phyloP scores from a whole-genome alignment of 2,329 filamentous ascomycete species.

The Teratosphaeria destructans region DNA sequence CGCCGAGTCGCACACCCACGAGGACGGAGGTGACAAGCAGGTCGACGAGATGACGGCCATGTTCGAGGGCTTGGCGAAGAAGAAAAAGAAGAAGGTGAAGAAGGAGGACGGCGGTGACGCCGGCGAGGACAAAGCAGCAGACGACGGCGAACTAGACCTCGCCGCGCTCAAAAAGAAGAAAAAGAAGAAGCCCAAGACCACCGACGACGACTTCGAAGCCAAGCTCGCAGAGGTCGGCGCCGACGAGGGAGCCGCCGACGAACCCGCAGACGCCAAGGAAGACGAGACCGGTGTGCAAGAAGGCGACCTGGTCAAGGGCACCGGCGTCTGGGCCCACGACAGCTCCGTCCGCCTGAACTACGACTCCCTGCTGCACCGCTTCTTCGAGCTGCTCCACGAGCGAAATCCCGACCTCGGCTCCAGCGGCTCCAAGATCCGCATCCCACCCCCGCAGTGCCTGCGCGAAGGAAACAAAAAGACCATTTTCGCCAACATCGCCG shows the following conservation, averaged over 20 bases:
- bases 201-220: constrained; percentile 55
- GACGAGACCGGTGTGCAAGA: constrained; percentile 34
- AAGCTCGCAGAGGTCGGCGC: constrained; percentile 53
- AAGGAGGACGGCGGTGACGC: constrained; percentile 21
- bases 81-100: constrained; percentile 56
- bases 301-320: constrained; percentile 78
- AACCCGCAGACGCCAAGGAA: constrained; percentile 40
- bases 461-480: constrained; percentile 99
- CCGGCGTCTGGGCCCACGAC: constrained; percentile 82
- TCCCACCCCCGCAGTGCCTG: constrained; percentile 93
- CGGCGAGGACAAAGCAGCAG: constrained; percentile 37
- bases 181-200: constrained; percentile 56
- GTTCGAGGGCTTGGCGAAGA: constrained; percentile 35
- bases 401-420: constrained; percentile 94
- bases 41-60: constrained; percentile 28
- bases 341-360: constrained; percentile 70
- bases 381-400: constrained; percentile 88
- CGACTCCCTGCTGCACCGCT: constrained; percentile 73
- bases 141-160: constrained; percentile 53
- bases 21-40: constrained; percentile 16
- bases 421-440: constrained; percentile 71
- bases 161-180: constrained; percentile 79
- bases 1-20: constrained; percentile 61
- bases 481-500: constrained; percentile 97
- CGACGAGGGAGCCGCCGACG: constrained; percentile 42